Evolutionary conservation across 495 filamentous ascomycete genomes (phyloP), one percentile per base, ranked within the genome.

Genomic region (Cercophora samala): DNA sequence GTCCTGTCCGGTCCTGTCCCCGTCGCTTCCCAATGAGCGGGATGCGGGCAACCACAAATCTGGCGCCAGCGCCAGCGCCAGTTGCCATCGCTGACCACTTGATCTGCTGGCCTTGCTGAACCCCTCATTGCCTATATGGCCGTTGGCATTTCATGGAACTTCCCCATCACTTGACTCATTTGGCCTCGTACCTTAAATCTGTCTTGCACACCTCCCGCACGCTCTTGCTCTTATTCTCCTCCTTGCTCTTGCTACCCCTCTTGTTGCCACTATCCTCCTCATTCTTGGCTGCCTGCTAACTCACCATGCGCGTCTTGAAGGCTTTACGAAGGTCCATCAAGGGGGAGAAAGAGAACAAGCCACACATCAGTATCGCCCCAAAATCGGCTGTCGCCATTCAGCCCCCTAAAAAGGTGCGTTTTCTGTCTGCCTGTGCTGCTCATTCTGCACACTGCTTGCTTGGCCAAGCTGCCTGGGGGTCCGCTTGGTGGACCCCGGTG

Each of bases 371-470:
- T 56, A 93, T 97, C 60, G 90, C 93, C 1, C 91, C 92, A 64
- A 99, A 99, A 75, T 89, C 92, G 54, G 92, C 93, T n/a, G 86
- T 96, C 66, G 93, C 95, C 11, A 99, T 99, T 75, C 85, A 94
- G 32, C 93, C 95, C 68, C 95, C 95, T 0, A 98, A 97, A 80
- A 97, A 97, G 88, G 95, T 99, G 77, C 74, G 85, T 80, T 26
- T 62, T 66, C 68, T 65, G 64, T 24, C 60, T 69, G 55, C 60
- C 24, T 71, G 61, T n/a, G 6, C 22, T 18, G 58, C 22, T 18
- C 66, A 46, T 46, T 60, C 68, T 72, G 55, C 64, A 60, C 37
- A 63, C 54, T 26, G 26, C 8, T 62, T 26, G 26, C 8, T 62
- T 53, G 53, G 52, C 64, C 51, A 58, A 65, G 54, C 68, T 52